phyloP scores from a whole-genome alignment of 75 land plant species.

The Cunninghamia lanceolata region DNA sequence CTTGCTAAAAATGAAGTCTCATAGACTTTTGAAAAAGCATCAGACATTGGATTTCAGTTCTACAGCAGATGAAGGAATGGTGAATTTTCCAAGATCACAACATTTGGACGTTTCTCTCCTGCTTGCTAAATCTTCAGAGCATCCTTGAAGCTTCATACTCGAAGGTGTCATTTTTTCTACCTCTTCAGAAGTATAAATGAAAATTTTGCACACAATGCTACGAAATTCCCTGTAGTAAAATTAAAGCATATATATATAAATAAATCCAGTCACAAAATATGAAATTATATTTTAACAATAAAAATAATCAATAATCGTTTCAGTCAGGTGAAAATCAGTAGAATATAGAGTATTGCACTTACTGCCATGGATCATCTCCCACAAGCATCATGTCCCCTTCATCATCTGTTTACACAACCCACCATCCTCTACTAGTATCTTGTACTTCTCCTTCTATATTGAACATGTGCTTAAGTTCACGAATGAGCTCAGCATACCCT shows the following conservation, averaged over 20 bases:
- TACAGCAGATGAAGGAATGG: background rate
- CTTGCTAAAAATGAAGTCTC: background rate
- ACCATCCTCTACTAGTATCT: no score
- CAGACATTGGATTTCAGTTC: background rate
- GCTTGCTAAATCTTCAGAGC: background rate
- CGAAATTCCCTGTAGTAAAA: constrained; percentile 20
- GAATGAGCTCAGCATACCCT: no score
- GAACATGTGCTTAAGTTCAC: no score
- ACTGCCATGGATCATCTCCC: constrained; percentile 94
- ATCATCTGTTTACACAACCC: no score
- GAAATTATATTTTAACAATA: background rate
- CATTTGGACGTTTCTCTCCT: constrained; percentile 1
- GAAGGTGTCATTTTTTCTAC: constrained; percentile 25
- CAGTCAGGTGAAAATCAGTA: background rate
- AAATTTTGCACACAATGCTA: no score
- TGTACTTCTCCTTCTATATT: no score
- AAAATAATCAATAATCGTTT: background rate
- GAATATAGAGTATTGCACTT: constrained; percentile 15
- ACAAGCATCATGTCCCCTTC: constrained; percentile 98
- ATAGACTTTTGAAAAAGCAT: background rate
- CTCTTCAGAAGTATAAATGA: constrained; percentile 41
- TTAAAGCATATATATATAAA: background rate
- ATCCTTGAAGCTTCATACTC: constrained; percentile 8
- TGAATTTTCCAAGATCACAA: background rate
- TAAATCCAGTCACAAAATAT: background rate